These are phyloP conservation scores for Pyrenophora graminea DNA, from an alignment of 2,329 filamentous ascomycete species.

Conservation along the genomic window DNA sequence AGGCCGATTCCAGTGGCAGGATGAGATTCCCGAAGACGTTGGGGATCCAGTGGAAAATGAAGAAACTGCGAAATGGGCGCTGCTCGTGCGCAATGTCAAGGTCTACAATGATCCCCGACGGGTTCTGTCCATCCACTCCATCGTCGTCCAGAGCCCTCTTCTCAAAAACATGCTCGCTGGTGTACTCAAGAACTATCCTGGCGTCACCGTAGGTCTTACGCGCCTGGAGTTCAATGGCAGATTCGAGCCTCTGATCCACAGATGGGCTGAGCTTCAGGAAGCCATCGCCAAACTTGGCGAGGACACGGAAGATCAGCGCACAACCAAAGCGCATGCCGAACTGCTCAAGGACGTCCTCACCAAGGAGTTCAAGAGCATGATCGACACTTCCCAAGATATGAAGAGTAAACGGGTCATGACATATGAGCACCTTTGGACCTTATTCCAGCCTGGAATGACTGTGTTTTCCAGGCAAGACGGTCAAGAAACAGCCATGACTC, in stretches of 20 bases:
- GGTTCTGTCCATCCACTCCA: slow-evolving; percentile 64
- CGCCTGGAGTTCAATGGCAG: slow-evolving; percentile 64
- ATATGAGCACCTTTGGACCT: slow-evolving; percentile 51
- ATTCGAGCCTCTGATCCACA: slow-evolving; percentile 68
- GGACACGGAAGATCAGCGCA: slow-evolving; percentile 34
- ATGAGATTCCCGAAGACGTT: slow-evolving; percentile 41
- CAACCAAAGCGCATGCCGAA: slow-evolving; percentile 46
- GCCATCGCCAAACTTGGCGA: slow-evolving; percentile 32
- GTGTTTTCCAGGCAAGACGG: slow-evolving; percentile 44
- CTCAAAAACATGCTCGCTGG: slow-evolving; percentile 62
- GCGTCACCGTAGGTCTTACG: slow-evolving; percentile 65
- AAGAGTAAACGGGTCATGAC: slow-evolving; percentile 48
- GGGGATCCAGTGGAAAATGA: slow-evolving; percentile 58
- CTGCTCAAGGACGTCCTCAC: slow-evolving; percentile 46
- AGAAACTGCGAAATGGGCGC: slow-evolving; percentile 64
- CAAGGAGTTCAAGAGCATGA: slow-evolving; percentile 49
- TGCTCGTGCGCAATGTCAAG: slow-evolving; percentile 49
- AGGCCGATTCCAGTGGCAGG: slow-evolving; percentile 41
- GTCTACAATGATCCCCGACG: slow-evolving; percentile 58
- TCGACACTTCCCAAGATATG: slow-evolving; percentile 49
- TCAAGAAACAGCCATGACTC: slow-evolving; percentile 41
- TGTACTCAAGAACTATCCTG: slow-evolving; percentile 63
- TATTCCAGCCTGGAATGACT: slow-evolving; percentile 46
- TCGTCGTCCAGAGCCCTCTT: slow-evolving; percentile 67
- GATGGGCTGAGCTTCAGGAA: slow-evolving; percentile 57